Conservation (phyloP, 148 eudicot species). For the Nepenthes mirabilis region DNA sequence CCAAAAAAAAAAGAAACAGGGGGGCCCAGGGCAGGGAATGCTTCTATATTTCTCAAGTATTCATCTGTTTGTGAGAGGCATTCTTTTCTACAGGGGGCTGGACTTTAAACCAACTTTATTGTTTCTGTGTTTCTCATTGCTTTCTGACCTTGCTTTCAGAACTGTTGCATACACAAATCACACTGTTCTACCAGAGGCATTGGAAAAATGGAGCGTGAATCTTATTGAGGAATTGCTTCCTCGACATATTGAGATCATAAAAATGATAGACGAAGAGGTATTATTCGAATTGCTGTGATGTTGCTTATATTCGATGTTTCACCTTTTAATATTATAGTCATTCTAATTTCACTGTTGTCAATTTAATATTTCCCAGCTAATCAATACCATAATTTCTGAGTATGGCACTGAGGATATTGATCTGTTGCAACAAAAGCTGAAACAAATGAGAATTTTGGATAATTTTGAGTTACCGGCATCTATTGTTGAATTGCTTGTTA, state of each 20-base stretch:
- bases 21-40: no score
- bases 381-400: conserved; percentile 52
- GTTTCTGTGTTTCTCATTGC: background rate
- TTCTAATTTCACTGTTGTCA: background rate
- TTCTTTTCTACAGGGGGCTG: no score
- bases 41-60: no score
- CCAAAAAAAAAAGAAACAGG: no score
- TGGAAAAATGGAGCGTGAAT: conserved; percentile 97
- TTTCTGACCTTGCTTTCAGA: conserved; percentile 23
- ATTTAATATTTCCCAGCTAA: conserved; percentile 30
- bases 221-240: conserved; percentile 82
- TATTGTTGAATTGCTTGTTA: conserved; percentile 25
- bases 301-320: background rate
- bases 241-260: conserved; percentile 89
- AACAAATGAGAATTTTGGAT: conserved; percentile 77
- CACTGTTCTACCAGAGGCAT: conserved; percentile 91
- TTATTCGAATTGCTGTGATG: conserved; percentile 4
- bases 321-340: background rate
- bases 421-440: conserved; percentile 55
- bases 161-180: conserved; percentile 97
- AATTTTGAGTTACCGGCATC: conserved; percentile 74
- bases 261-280: conserved; percentile 85
- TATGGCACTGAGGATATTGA: conserved; percentile 67
- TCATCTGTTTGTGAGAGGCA: background rate
- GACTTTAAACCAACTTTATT: background rate